Conservation (phyloP, 2,329 filamentous ascomycete species). For the Colletotrichum sp. region DNA sequence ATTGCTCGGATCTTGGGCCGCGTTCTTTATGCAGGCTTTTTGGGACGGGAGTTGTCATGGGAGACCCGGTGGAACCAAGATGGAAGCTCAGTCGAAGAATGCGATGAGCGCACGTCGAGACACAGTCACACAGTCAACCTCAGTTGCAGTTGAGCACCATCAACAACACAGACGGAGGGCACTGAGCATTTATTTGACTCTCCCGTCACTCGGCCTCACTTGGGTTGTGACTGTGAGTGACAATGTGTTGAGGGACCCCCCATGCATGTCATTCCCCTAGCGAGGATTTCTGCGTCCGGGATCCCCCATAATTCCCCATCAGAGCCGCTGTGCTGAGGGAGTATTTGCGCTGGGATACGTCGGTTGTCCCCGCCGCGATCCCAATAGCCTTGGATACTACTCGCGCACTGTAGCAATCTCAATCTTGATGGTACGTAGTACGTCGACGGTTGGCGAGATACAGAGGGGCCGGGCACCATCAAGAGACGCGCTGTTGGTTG, state of each 20-base stretch:
- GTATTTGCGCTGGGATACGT: conserved; percentile 1
- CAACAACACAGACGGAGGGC: too few relatives aligned
- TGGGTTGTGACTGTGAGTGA: not conserved
- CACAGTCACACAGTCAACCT: not conserved
- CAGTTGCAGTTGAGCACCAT: not conserved
- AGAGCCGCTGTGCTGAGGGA: not conserved
- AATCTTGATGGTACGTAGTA: not conserved
- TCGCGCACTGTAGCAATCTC: not conserved
- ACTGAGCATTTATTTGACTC: not conserved
- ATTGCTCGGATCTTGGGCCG: not conserved
- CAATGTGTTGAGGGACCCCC: not conserved
- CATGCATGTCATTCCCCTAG: not conserved
- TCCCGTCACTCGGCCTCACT: not conserved
- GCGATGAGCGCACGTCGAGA: not conserved
- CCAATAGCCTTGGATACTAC: not conserved
- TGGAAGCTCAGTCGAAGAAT: conserved; percentile 4
- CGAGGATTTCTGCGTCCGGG: conserved; percentile 2
- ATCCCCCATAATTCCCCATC: not conserved
- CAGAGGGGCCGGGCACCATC: conserved; percentile 12
- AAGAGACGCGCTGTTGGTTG: not conserved
- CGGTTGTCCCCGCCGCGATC: conserved; percentile 2
- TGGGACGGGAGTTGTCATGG: conserved; percentile 12
- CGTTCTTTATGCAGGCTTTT: not conserved
- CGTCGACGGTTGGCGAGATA: not conserved
- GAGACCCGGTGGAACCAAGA: not conserved